Percentiles rank a stretch among this genome's conserved stretches.
phyloP scores from a whole-genome alignment of 495 filamentous ascomycete genomes.

The Chaetomium cochliodes region DNA sequence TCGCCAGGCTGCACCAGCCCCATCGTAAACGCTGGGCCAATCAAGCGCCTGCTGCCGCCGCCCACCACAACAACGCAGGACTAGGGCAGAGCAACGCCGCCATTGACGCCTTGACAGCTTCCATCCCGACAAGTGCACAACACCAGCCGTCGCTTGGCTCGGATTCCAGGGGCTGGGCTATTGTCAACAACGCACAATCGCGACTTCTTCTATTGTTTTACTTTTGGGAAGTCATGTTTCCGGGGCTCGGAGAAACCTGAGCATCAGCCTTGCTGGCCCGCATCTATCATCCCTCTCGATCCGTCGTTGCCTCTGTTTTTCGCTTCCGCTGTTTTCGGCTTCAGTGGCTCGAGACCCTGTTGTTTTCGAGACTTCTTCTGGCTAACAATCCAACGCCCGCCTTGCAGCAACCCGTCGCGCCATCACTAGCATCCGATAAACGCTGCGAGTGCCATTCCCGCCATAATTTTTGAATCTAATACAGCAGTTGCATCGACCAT shows the following conservation, averaged over 20 bases:
- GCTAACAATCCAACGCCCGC: slow-evolving; percentile 7
- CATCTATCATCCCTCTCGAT: slow-evolving; percentile 8
- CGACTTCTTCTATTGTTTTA: slow-evolving; percentile 18
- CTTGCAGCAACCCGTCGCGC: slow-evolving; percentile 6
- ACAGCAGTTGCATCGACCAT: slow-evolving; percentile 38
- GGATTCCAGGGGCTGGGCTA: slow-evolving; percentile 19
- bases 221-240: slow-evolving; percentile 24
- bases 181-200: slow-evolving; percentile 1
- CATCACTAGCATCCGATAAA: slow-evolving; percentile 24
- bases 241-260: slow-evolving; percentile 16
- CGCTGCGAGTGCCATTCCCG: slow-evolving; percentile 11
- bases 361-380: neutral
- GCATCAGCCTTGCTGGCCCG: slow-evolving; percentile 22
- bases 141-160: slow-evolving; percentile 9
- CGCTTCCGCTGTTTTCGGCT: slow-evolving; percentile 8
- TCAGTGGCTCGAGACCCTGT: neutral
- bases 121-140: slow-evolving; percentile 22
- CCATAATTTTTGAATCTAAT: slow-evolving; percentile 30
- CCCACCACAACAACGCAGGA: slow-evolving; percentile 40
- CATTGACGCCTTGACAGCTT: slow-evolving; percentile 28
- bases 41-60: slow-evolving; percentile 24
- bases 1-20: slow-evolving; percentile 30
- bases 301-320: slow-evolving; percentile 23
- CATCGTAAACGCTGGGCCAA: slow-evolving; percentile 30
- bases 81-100: slow-evolving; percentile 20